phyloP scores from a whole-genome alignment of 306 rosid genomes.

The Dicorynia guianensis region DNA sequence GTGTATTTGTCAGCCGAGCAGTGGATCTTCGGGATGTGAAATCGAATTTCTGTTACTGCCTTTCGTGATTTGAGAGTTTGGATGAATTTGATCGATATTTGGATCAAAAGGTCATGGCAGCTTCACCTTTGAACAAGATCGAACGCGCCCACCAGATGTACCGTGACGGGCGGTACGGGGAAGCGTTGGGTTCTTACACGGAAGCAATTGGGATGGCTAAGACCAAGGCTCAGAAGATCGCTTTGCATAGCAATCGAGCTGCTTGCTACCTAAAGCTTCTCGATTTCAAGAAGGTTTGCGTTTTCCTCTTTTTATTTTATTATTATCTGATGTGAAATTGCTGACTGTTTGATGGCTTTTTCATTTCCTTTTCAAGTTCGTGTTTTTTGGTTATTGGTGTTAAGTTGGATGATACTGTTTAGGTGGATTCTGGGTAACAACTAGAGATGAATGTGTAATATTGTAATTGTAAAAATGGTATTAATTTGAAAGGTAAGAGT shows the following conservation, averaged over 20 bases:
- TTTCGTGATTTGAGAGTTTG: not conserved
- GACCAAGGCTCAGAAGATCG: conserved; percentile 78
- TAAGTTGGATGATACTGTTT: not conserved
- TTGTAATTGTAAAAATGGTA: too few species aligned
- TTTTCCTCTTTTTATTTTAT: not conserved
- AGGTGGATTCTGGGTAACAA: too few species aligned
- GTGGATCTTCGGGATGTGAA: not conserved
- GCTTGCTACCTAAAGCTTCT: conserved; percentile 93
- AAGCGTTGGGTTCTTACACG: conserved; percentile 85
- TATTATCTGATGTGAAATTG: not conserved
- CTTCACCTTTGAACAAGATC: conserved; percentile 73
- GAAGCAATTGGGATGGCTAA: conserved; percentile 79
- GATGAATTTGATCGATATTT: conserved; percentile 9
- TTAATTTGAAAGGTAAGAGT: too few species aligned
- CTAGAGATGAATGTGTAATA: too few species aligned
- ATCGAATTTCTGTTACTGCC: too few species aligned
- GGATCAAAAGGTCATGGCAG: conserved; percentile 44
- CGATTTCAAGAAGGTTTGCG: conserved; percentile 72
- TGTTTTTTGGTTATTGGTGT: not conserved
- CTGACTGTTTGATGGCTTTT: not conserved
- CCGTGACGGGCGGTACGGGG: conserved; percentile 77
- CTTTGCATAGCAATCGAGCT: conserved; percentile 87
- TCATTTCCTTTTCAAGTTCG: not conserved
- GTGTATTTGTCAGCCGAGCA: not conserved
- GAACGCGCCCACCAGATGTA: conserved; percentile 90